phyloP scores from a whole-genome alignment of 1,284 basidiomycete genomes.

The Golubevia pallescens region DNA sequence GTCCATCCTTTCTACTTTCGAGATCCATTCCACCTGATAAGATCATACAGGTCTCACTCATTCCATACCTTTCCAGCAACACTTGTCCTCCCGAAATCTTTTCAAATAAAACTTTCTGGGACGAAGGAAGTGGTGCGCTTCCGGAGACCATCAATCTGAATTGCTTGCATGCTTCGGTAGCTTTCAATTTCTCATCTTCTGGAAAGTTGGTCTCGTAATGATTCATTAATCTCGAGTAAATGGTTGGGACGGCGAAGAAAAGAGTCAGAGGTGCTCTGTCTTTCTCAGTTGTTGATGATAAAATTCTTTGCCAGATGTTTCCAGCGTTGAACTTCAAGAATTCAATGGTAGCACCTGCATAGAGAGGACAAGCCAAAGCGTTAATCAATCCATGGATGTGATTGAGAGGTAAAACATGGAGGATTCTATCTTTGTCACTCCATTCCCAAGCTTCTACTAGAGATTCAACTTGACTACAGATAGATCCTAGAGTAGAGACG shows the following conservation, averaged over 20 bases:
- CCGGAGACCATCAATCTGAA: slow-evolving; percentile 63
- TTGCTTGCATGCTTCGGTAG: slow-evolving; percentile 41
- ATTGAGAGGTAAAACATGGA: slow-evolving; percentile 55
- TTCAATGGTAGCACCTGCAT: slow-evolving; percentile 62
- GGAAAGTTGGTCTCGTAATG: slow-evolving; percentile 12
- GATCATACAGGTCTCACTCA: slow-evolving; percentile 65
- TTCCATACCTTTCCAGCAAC: slow-evolving; percentile 63
- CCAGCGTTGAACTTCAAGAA: slow-evolving; percentile 58
- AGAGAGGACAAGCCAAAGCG: slow-evolving; percentile 58
- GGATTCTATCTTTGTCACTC: slow-evolving; percentile 31
- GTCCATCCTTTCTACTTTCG: slow-evolving; percentile 8
- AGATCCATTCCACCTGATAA: slow-evolving; percentile 58
- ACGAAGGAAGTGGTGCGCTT: slow-evolving; percentile 59
- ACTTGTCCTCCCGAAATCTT: slow-evolving; percentile 57
- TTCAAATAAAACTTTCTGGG: slow-evolving; percentile 57
- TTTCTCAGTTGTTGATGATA: slow-evolving; percentile 41
- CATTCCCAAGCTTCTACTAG: slow-evolving; percentile 57
- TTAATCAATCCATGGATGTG: slow-evolving; percentile 64
- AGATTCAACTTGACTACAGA: slow-evolving; percentile 49
- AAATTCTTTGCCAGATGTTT: neutral
- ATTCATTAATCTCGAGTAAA: slow-evolving; percentile 32
- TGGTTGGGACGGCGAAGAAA: slow-evolving; percentile 38
- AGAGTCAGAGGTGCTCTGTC: slow-evolving; percentile 42
- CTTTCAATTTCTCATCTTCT: slow-evolving; percentile 22
- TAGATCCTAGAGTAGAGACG: slow-evolving; percentile 57